phyloP scores from a whole-genome alignment of 2,329 filamentous ascomycete genomes.

The Colletotrichum lini region DNA sequence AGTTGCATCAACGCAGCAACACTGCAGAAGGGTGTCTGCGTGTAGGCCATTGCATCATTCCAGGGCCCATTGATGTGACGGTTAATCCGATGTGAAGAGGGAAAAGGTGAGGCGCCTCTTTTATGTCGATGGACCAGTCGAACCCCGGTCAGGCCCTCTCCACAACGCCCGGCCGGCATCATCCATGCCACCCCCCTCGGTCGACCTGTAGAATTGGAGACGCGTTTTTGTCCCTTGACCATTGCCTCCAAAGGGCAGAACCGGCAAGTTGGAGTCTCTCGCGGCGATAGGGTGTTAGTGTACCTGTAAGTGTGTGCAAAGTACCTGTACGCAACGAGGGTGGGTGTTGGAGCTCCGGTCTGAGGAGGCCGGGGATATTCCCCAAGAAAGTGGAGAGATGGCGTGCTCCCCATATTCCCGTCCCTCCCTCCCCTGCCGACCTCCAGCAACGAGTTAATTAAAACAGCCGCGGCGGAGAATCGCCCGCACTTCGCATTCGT shows the following conservation, averaged over 20 bases:
- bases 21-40: not conserved
- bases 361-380: slow-evolving; percentile 32
- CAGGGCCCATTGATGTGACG: slow-evolving; percentile 36
- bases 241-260: slow-evolving; percentile 10
- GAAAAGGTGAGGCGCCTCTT: slow-evolving; percentile 4
- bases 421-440: slow-evolving; percentile 10
- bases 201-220: slow-evolving; percentile 22
- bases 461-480: not conserved
- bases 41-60: slow-evolving; percentile 30
- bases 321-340: too few species aligned
- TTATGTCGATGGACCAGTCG: slow-evolving; percentile 1
- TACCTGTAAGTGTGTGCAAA: not conserved
- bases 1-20: not conserved
- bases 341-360: slow-evolving; percentile 29
- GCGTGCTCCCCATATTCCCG: slow-evolving; percentile 39
- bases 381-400: slow-evolving; percentile 43
- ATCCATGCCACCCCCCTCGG: slow-evolving; percentile 12
- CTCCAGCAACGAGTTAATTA: not conserved
- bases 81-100: not conserved
- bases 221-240: not conserved
- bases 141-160: slow-evolving; percentile 5
- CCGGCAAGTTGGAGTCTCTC: not conserved
- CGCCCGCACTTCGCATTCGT: not conserved
- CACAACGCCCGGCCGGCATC: slow-evolving; percentile 12
- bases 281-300: not conserved